phyloP scores from a whole-genome alignment of 2,329 filamentous ascomycete genomes.

The Xylaria sp. region DNA sequence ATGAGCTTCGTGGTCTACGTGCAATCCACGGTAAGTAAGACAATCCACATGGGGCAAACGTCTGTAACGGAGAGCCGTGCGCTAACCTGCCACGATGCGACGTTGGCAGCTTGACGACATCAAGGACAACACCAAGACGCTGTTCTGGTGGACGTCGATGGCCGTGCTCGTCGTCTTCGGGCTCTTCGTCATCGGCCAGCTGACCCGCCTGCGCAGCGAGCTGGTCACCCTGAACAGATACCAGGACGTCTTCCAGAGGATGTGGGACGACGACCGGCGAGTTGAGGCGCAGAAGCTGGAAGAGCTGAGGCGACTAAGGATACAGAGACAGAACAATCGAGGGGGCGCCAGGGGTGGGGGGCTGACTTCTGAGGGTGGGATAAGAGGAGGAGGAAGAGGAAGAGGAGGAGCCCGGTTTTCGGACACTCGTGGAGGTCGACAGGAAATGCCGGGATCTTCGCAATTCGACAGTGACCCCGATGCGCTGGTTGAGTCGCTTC shows the following conservation, averaged over 20 bases:
- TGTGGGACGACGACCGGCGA: constrained; percentile 30
- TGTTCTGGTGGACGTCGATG: constrained; percentile 31
- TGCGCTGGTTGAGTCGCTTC: too few relatives aligned
- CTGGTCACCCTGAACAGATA: constrained; percentile 20
- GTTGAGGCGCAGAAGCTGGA: constrained; percentile 5
- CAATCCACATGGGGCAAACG: too few relatives aligned
- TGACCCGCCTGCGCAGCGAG: constrained; percentile 22
- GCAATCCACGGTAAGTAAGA: not conserved
- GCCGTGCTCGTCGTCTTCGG: constrained; percentile 19
- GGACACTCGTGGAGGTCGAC: too few relatives aligned
- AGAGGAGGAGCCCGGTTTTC: too few relatives aligned
- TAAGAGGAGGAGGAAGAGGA: too few relatives aligned
- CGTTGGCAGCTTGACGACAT: constrained; percentile 22
- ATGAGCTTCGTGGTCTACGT: not conserved
- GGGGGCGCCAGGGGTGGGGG: too few relatives aligned
- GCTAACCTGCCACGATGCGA: not conserved
- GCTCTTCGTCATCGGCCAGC: constrained; percentile 22
- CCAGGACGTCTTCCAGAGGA: constrained; percentile 24
- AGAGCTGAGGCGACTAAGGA: constrained; percentile 4
- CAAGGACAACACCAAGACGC: constrained; percentile 21
- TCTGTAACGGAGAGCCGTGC: not conserved
- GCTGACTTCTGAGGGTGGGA: too few relatives aligned
- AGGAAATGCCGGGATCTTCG: too few relatives aligned
- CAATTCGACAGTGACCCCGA: too few relatives aligned
- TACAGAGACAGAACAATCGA: not conserved